Evolutionary conservation across 2,329 filamentous ascomycete genomes (phyloP), one percentile per base, ranked within the genome.

Genomic region (Fusarium sp.): DNA sequence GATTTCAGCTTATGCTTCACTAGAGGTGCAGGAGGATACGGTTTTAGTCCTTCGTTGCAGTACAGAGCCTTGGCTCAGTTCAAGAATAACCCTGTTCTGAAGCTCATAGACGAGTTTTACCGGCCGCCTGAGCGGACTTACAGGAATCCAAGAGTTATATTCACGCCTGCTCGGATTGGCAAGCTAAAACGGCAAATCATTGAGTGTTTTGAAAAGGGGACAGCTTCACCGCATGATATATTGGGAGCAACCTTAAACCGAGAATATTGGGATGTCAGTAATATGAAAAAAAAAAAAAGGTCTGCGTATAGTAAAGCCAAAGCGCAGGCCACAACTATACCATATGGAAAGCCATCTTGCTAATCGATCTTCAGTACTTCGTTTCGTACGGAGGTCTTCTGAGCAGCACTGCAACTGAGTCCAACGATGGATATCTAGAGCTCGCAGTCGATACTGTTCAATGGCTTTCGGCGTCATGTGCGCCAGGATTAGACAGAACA

Each of bases 221-320:
- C 9, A 34, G 51, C 51, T 17, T 54, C 51, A n/a, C 51, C 51
- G 3, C n/a, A 22, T 24, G 51, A 54, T 38, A 11, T 24, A 4
- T 10, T 17, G 2, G 33, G 15, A 17, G 2, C 5, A 4, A 13
- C 9, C 2, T 0, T 1, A 0, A 17, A 3, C 6, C 14, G 14
- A 17, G 4, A 40, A 7, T 40, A 40, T 34, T 54, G 28, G 20
- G 3, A 15, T 9, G 51, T 44, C 14, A 54, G 51, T 54, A n/a
- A 31, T 8, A 44, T 5, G 3, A 2, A 17, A 36, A 36, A 36
- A 36, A 6, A 2, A 17, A 36, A 36, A 36, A 36, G 9, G 17
- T 14, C 14, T 17, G 34, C 34, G 14, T 8, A 36, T n/a, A 36
- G 6, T 5, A 36, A 36, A 15, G 34, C 34, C 6, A n/a, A 36